A percentile compares a stretch with the other conserved stretches of the same genome.
These are phyloP conservation scores for Ganoderma sp. DNA, from an alignment of 1,284 basidiomycete genomes.

Conservation along the genomic window DNA sequence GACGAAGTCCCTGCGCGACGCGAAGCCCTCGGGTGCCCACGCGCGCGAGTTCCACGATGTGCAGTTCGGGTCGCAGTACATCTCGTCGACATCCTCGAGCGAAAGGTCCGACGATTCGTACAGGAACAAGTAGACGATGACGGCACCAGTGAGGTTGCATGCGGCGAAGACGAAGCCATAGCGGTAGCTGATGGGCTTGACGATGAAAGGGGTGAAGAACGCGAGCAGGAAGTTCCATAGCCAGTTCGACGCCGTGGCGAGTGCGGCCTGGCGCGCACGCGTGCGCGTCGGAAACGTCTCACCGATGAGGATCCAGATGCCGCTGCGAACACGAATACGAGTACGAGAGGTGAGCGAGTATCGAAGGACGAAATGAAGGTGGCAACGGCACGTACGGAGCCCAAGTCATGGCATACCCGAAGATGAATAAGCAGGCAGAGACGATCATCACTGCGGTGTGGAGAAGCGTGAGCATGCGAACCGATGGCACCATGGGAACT, in stretches of 20 bases:
- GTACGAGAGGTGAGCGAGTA: conserved; percentile 24
- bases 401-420: conserved; percentile 81
- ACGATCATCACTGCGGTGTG: conserved; percentile 70
- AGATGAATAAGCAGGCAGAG: conserved; percentile 79
- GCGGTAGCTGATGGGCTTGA: conserved; percentile 58
- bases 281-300: conserved; percentile 81
- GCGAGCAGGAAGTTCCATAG: conserved; percentile 78
- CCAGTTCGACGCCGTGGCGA: conserved; percentile 76
- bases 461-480: conserved; percentile 10
- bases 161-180: conserved; percentile 69
- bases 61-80: conserved; percentile 75
- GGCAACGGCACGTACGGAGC: conserved; percentile 49
- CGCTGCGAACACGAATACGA: conserved; percentile 39
- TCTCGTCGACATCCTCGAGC: conserved; percentile 74
- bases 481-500: conserved; percentile 25
- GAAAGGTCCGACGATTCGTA: conserved; percentile 77
- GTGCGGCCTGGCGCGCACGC: conserved; percentile 76
- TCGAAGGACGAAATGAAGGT: background rate
- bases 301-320: conserved; percentile 78
- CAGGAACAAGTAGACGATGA: conserved; percentile 78
- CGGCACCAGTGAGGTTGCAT: conserved; percentile 64
- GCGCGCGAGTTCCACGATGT: conserved; percentile 69
- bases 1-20: conserved; percentile 48
- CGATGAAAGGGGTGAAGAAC: conserved; percentile 79
- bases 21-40: conserved; percentile 63